Evolutionary conservation across 495 filamentous ascomycete species (phyloP).

Genomic region (Aspergillus funiculosus): DNA sequence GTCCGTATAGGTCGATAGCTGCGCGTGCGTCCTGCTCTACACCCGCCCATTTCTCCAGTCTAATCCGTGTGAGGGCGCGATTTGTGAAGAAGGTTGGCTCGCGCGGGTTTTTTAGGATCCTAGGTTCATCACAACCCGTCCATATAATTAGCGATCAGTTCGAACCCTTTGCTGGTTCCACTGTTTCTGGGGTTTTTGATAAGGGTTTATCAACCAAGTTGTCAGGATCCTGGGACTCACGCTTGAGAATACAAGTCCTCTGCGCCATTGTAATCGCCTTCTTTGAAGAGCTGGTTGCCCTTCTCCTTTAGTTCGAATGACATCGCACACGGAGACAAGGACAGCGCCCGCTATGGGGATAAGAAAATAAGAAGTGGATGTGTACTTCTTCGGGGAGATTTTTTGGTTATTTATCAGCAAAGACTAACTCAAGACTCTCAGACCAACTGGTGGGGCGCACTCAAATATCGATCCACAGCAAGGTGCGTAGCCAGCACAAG

Average conservation of each 20-base stretch:
- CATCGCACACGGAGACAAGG: no score
- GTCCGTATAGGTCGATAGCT: slow-evolving; percentile 59
- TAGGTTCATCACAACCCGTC: slow-evolving; percentile 16
- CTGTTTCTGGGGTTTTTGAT: neutral
- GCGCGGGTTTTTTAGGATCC: slow-evolving; percentile 43
- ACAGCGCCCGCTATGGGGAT: neutral
- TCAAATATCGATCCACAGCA: slow-evolving; percentile 6
- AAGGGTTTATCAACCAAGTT: no score
- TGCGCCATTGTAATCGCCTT: slow-evolving; percentile 65
- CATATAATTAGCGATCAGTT: no score
- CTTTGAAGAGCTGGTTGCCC: slow-evolving; percentile 52
- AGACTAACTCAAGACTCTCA: neutral
- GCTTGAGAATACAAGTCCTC: slow-evolving; percentile 82
- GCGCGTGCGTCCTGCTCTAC: slow-evolving; percentile 73
- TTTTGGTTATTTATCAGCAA: no score
- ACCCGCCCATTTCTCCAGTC: slow-evolving; percentile 62
- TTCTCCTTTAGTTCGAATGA: slow-evolving; percentile 41
- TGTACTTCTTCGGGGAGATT: slow-evolving; percentile 5
- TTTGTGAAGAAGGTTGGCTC: slow-evolving; percentile 66
- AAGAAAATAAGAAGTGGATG: neutral
- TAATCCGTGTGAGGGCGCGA: slow-evolving; percentile 76
- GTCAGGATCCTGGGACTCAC: slow-evolving; percentile 48
- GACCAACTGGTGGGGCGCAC: slow-evolving; percentile 10
- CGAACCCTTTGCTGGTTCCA: no score
- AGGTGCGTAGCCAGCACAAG: slow-evolving; percentile 4